Percentiles rank a stretch among this genome's conserved stretches.
Evolutionary conservation across 805 yeast genomes (phyloP).

Genomic region (Spathaspora passalidarum): DNA sequence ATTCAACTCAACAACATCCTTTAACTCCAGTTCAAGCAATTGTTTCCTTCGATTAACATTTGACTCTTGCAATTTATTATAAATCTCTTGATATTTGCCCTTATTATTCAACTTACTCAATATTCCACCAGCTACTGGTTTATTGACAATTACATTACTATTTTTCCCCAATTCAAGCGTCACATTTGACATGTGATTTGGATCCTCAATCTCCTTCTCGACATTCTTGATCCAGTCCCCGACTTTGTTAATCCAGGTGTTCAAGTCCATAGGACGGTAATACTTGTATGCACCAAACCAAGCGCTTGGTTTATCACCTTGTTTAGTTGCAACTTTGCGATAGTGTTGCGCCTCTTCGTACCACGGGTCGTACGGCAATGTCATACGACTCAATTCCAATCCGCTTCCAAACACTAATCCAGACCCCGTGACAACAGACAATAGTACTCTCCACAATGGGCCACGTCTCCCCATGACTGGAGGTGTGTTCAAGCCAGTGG

Average conservation of each 20-base stretch:
- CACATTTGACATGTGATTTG: conserved; percentile 3
- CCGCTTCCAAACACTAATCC: conserved; percentile 51
- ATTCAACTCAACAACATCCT: conserved; percentile 33
- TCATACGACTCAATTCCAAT: conserved; percentile 52
- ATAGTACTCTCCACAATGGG: conserved; percentile 10
- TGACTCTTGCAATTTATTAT: conserved; percentile 22
- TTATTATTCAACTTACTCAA: conserved; percentile 10
- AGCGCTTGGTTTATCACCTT: conserved; percentile 47
- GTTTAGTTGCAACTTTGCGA: conserved; percentile 46
- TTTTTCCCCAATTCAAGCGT: conserved; percentile 5
- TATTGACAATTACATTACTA: not conserved
- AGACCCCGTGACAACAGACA: conserved; percentile 35
- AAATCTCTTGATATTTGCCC: conserved; percentile 29
- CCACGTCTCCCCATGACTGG: conserved; percentile 6
- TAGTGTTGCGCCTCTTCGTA: conserved; percentile 59
- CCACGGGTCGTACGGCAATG: conserved; percentile 63
- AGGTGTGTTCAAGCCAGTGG: conserved; percentile 11
- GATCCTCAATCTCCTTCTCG: conserved; percentile 10
- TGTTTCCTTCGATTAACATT: conserved; percentile 19
- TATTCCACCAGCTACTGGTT: not conserved
- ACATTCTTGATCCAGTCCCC: conserved; percentile 15
- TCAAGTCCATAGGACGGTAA: conserved; percentile 48
- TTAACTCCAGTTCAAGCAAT: conserved; percentile 24
- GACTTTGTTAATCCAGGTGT: conserved; percentile 31
- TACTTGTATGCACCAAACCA: conserved; percentile 70